phyloP scores from a whole-genome alignment of 148 eudicot genomes.

The Nyssa sinensis region DNA sequence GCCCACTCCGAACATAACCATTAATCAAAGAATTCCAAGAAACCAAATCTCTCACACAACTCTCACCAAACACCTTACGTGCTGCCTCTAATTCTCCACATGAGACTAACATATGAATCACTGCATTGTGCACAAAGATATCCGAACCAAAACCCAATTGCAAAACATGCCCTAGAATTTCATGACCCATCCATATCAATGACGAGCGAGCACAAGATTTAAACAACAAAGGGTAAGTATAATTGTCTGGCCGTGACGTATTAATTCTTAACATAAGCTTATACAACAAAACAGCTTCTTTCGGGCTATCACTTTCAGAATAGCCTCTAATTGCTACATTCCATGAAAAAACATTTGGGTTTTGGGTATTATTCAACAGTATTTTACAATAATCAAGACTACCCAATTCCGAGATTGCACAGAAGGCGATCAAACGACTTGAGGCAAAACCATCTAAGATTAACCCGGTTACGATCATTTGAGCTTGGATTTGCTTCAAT shows the following conservation, averaged over 20 bases:
- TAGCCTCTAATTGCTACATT: slow-evolving; percentile 47
- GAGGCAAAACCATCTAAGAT: slow-evolving; percentile 45
- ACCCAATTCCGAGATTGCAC: slow-evolving; percentile 47
- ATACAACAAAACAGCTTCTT: slow-evolving; percentile 36
- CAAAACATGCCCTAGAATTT: slow-evolving; percentile 51
- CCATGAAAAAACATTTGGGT: slow-evolving; percentile 50
- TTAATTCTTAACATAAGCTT: slow-evolving; percentile 34
- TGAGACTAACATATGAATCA: slow-evolving; percentile 46
- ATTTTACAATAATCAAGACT: slow-evolving; percentile 35
- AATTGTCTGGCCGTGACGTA: slow-evolving; percentile 41
- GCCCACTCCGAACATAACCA: slow-evolving; percentile 55
- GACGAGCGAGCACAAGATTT: slow-evolving; percentile 40
- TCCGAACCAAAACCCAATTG: slow-evolving; percentile 50
- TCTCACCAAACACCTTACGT: slow-evolving; percentile 57
- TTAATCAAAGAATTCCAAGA: slow-evolving; percentile 60
- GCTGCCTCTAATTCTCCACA: slow-evolving; percentile 42
- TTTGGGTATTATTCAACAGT: slow-evolving; percentile 26
- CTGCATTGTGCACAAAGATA: slow-evolving; percentile 50
- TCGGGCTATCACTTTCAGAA: slow-evolving; percentile 28
- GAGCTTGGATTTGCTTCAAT: slow-evolving; percentile 52
- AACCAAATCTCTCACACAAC: slow-evolving; percentile 58
- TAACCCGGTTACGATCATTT: slow-evolving; percentile 46
- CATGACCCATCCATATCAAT: slow-evolving; percentile 32
- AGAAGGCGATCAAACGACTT: slow-evolving; percentile 58
- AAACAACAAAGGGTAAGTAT: slow-evolving; percentile 51